A percentile compares a stretch with the other conserved stretches of the same genome.
Conservation (phyloP, 345 rosid species). For the Iberis pinnata region DNA sequence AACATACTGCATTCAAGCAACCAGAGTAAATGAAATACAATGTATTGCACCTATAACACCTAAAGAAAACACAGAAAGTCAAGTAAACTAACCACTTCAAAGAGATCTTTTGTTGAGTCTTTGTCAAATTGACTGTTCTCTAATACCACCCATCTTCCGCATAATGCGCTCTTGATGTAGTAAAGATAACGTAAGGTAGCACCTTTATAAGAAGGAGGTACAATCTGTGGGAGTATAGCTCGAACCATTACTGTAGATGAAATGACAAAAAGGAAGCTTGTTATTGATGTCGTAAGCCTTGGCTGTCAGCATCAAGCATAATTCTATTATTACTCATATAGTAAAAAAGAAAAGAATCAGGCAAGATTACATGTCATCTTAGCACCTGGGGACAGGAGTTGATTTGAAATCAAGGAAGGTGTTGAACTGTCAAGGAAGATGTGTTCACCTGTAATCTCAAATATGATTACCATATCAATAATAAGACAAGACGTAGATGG, state of each 20-base stretch:
- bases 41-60: constrained; percentile 11
- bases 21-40: constrained; percentile 13
- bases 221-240: constrained; percentile 51
- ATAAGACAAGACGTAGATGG: constrained; percentile 13
- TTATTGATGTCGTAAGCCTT: constrained; percentile 13
- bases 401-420: constrained; percentile 52
- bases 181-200: constrained; percentile 78
- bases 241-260: constrained; percentile 60
- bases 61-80: constrained; percentile 8
- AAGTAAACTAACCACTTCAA: constrained; percentile 57
- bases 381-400: constrained; percentile 60
- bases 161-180: constrained; percentile 58
- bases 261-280: constrained; percentile 14
- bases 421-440: constrained; percentile 67
- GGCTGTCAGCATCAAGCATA: constrained; percentile 10
- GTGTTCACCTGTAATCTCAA: constrained; percentile 62
- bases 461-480: constrained; percentile 14
- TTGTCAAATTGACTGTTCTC: constrained; percentile 50
- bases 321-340: constrained; percentile 5
- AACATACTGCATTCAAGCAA: constrained; percentile 9
- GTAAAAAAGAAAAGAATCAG: constrained; percentile 17
- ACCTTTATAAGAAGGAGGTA: constrained; percentile 91
- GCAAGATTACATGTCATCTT: constrained; percentile 54
- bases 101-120: constrained; percentile 39
- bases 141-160: constrained; percentile 53